Percentiles rank a stretch among this genome's conserved stretches.
Evolutionary conservation across 306 rosid genomes (phyloP).

Genomic region (Cucumis cinereus): DNA sequence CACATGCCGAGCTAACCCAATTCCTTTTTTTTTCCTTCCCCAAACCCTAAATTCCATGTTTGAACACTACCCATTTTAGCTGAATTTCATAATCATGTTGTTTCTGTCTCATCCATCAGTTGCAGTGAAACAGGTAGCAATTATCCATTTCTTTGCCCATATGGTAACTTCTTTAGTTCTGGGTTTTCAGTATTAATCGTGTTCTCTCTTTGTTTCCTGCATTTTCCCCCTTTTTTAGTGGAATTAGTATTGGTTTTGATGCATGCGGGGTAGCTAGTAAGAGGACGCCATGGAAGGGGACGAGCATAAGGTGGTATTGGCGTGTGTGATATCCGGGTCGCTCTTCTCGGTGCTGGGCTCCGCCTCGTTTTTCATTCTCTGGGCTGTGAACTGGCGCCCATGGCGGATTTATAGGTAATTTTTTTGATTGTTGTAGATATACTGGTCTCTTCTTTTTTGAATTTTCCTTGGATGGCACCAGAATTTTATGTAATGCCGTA

Average conservation of each 20-base stretch:
- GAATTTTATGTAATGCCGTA: not conserved
- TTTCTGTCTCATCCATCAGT: slow-evolving; percentile 27
- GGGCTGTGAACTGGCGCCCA: slow-evolving; percentile 99
- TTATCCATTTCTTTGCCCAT: not conserved
- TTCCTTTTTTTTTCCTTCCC: slow-evolving; percentile 16
- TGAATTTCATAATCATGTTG: slow-evolving; percentile 37
- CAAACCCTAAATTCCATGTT: slow-evolving; percentile 29
- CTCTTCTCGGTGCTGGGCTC: slow-evolving; percentile 71
- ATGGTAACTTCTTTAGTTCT: slow-evolving; percentile 1
- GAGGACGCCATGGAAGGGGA: slow-evolving; percentile 67
- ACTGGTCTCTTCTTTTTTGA: not conserved
- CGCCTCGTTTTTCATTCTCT: slow-evolving; percentile 70
- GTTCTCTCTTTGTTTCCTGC: not conserved
- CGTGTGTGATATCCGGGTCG: slow-evolving; percentile 75
- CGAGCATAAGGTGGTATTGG: slow-evolving; percentile 54
- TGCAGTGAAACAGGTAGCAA: slow-evolving; percentile 25
- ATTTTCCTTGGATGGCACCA: not conserved
- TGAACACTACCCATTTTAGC: slow-evolving; percentile 21
- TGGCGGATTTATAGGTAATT: slow-evolving; percentile 95
- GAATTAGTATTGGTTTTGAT: slow-evolving; percentile 24
- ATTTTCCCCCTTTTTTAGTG: not conserved
- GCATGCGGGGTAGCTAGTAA: slow-evolving; percentile 45
- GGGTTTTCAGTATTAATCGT: slow-evolving; percentile 9
- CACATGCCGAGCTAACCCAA: slow-evolving; percentile 15
- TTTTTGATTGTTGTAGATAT: not conserved